Base-by-base conservation (phyloP, 208 protist species). In the Novymonas esmeraldas region DNA sequence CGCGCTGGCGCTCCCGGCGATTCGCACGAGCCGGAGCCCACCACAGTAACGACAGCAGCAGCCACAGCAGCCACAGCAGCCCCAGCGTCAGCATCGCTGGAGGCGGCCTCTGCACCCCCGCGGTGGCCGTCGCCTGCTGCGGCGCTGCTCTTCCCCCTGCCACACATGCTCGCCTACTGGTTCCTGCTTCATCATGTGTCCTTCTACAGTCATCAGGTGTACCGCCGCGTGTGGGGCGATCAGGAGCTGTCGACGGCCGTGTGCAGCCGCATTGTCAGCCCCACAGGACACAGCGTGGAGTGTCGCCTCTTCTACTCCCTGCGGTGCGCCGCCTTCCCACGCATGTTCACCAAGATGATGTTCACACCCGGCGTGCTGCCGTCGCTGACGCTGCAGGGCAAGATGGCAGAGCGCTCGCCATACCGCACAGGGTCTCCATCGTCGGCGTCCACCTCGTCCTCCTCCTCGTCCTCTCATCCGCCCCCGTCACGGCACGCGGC, bases 271-370 rank as follows among this genome's bases (percentile, higher is more conserved):
- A 62, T 94, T 41, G 20, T 94, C 56, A 82, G 82, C 65, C 85
- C 80, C 5, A 78, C 81, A 7, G 88, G 82, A 2, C 73, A 79
- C 55, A 69, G 76, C 34, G 85, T 82, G 20, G 84, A 91, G 78
- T 79, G 78, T 24, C 84, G 82, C 20, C 88, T 91, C 58, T 94
- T 90, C 42, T 76, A 72, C 38, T 83, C 82, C 1, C 74, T 78
- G 57, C 65, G 78, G 18, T 41, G 64, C 14, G 62, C 75, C 1
- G 54, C 59, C 7, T 85, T 86, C 38, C 84, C 84, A 14, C 76
- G 82, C 56, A 79, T 91, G 65, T 87, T 80, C 76, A 76, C 76
- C 18, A 89, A 86, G 64, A 84, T 81, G 75, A 70, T 79, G 39
- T 89, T 89, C 65, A 74, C 75, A 0, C 70, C 64, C 10, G 76